These are phyloP conservation scores for Boletus reticulatus DNA, from an alignment of 768 basidiomycete species.

Conservation along the genomic window DNA sequence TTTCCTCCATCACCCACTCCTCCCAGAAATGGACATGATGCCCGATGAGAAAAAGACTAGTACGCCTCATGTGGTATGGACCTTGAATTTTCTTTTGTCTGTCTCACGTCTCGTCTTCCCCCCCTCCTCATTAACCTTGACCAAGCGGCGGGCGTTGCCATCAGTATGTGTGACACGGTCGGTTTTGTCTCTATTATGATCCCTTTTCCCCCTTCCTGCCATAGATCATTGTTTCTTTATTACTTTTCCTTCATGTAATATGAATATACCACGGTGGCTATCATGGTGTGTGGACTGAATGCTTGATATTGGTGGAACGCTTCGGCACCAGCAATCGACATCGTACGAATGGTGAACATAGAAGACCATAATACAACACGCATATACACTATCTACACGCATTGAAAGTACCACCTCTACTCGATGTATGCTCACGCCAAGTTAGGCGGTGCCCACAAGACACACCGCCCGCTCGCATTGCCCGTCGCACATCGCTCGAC, in stretches of 20 bases:
- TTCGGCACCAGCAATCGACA: too few species aligned
- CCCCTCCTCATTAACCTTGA: slow-evolving; percentile 13
- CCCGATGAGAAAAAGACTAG: slow-evolving; percentile 13
- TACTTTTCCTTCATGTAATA: slow-evolving; percentile 8
- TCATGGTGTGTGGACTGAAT: neutral
- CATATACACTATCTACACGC: too few species aligned
- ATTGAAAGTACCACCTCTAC: neutral
- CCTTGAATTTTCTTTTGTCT: slow-evolving; percentile 15
- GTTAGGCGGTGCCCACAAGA: slow-evolving; percentile 65
- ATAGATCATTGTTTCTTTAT: slow-evolving; percentile 7
- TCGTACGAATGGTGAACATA: too few species aligned
- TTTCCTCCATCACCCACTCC: slow-evolving; percentile 12
- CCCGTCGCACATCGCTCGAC: slow-evolving; percentile 75
- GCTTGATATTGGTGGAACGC: too few species aligned
- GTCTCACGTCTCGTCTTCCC: slow-evolving; percentile 15
- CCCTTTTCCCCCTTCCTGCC: neutral
- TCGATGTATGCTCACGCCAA: slow-evolving; percentile 1
- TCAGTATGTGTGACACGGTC: slow-evolving; percentile 29
- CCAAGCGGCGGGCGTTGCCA: slow-evolving; percentile 14
- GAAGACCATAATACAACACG: too few species aligned
- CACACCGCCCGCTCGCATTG: slow-evolving; percentile 76
- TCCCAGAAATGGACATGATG: slow-evolving; percentile 4
- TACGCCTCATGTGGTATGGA: slow-evolving; percentile 28
- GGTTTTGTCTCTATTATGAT: slow-evolving; percentile 23
- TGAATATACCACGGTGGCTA: slow-evolving; percentile 13